A percentile compares a stretch with the other conserved stretches of the same genome.
These are phyloP conservation scores for Persicaria tinctoria DNA, from an alignment of 148 eudicot genomes.

Conservation along the genomic window DNA sequence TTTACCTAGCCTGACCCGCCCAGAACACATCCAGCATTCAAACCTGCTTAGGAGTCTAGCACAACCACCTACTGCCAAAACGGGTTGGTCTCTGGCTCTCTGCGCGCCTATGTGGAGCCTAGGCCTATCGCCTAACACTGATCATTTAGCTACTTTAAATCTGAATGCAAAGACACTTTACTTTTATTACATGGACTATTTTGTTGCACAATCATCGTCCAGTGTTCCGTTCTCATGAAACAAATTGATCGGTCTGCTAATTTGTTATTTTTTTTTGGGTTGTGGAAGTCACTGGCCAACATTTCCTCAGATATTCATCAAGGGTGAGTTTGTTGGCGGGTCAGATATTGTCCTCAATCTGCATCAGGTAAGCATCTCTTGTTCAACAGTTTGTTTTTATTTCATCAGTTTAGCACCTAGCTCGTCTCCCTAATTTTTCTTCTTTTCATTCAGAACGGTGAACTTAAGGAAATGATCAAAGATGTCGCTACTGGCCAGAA, in stretches of 20 bases:
- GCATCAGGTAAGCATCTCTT: slow-evolving; percentile 48
- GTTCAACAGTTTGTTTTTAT: neutral
- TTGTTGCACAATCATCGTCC: neutral
- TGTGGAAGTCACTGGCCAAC: slow-evolving; percentile 73
- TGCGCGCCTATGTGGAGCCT: neutral
- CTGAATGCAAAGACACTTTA: neutral
- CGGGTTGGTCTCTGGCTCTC: neutral
- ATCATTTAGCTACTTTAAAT: neutral
- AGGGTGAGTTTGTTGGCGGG: slow-evolving; percentile 77
- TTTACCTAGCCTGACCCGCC: too few relatives aligned
- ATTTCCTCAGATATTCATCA: slow-evolving; percentile 70
- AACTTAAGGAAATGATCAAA: slow-evolving; percentile 48
- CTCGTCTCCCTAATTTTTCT: neutral
- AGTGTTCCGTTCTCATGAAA: neutral
- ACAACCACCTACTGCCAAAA: neutral
- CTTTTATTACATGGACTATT: neutral
- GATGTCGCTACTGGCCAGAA: slow-evolving; percentile 17
- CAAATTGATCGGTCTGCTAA: neutral
- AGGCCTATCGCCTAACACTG: neutral
- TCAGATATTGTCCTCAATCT: slow-evolving; percentile 67
- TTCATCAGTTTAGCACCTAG: neutral
- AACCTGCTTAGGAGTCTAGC: too few relatives aligned
- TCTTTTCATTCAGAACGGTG: slow-evolving; percentile 37
- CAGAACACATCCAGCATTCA: too few relatives aligned
- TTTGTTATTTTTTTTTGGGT: neutral